These are phyloP conservation scores for Terana coerulea DNA, from an alignment of 768 basidiomycete species.

Conservation along the genomic window DNA sequence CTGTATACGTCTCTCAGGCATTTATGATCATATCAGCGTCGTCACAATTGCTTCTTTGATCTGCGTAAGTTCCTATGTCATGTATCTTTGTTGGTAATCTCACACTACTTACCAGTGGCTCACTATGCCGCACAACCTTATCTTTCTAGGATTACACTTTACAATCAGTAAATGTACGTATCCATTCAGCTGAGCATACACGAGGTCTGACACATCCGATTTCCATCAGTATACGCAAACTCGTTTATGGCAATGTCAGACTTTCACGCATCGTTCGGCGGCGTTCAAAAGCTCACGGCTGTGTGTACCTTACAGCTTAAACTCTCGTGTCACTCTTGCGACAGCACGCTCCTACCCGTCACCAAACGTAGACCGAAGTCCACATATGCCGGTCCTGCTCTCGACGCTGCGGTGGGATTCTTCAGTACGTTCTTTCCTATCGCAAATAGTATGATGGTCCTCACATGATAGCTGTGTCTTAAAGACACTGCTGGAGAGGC, in stretches of 20 bases:
- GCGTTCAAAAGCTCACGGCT: background rate
- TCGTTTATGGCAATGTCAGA: constrained; percentile 13
- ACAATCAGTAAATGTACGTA: constrained; percentile 22
- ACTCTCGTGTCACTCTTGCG: constrained; percentile 7
- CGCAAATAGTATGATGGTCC: background rate
- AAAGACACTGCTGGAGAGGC: background rate
- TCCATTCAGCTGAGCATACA: background rate
- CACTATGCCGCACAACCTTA: constrained; percentile 18
- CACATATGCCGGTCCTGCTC: constrained; percentile 7
- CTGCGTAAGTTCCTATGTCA: constrained; percentile 15
- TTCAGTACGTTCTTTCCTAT: background rate
- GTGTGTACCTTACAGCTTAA: background rate
- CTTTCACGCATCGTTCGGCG: background rate
- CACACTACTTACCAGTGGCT: constrained; percentile 17
- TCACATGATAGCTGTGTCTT: background rate
- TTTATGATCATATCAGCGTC: constrained; percentile 11
- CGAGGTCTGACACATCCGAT: background rate
- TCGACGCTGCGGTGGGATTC: background rate
- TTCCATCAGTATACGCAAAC: constrained; percentile 9
- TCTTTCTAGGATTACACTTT: constrained; percentile 22
- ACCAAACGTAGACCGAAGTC: constrained; percentile 1
- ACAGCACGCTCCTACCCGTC: constrained; percentile 12
- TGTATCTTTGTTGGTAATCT: background rate
- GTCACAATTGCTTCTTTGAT: constrained; percentile 18
- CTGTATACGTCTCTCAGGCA: background rate